Base-by-base conservation (phyloP, 2,329 filamentous ascomycete genomes). In the Diplodia mutila region DNA sequence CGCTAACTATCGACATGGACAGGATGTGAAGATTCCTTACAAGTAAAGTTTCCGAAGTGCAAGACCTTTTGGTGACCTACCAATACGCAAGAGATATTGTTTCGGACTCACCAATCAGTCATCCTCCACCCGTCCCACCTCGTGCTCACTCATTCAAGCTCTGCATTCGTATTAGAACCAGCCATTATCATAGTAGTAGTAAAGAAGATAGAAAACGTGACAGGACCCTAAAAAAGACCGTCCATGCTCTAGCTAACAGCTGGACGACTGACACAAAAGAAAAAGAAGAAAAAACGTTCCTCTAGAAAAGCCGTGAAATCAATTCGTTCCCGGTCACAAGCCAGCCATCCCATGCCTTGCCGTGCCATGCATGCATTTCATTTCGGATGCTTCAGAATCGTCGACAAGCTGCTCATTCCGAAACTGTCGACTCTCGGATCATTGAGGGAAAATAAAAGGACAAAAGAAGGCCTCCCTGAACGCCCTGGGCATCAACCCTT, bases 361-460 rank as follows among this genome's bases (percentile, higher is more conserved):
- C 42, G 9, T 46, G 53, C 53, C 53, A 55, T 55, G 32, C 53
- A 54, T 32, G 53, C n/a, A 55, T 37, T 55, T 37, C 12, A 21
- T 37, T 55, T 39, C 53, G 32, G 32, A 55, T 37, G 18, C n/a
- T 46, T 46, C 42, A 21, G 42, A 46, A n/a, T 21, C 42, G 9
- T 46, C 7, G 42, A 46, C n/a, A 18, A 46, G 42, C 42, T 11
- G 42, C 42, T 11, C 42, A 21, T 46, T 8, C 42, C 18, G 42
- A 46, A 46, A 46, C 7, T 21, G n/a, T 55, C 32, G 53, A 37
- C 18, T 21, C 9, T 21, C 52, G 27, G 9, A 37, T 37, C 53
- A 18, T 39, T 55, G n/a, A 21, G 18, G n/a, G 21, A 7, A 55
- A 55, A 32, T 7, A 18, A 54, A 55, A 11, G 32, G n/a, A n/a